Conservation (phyloP, 768 basidiomycete genomes). For the Mycena polygramma region DNA sequence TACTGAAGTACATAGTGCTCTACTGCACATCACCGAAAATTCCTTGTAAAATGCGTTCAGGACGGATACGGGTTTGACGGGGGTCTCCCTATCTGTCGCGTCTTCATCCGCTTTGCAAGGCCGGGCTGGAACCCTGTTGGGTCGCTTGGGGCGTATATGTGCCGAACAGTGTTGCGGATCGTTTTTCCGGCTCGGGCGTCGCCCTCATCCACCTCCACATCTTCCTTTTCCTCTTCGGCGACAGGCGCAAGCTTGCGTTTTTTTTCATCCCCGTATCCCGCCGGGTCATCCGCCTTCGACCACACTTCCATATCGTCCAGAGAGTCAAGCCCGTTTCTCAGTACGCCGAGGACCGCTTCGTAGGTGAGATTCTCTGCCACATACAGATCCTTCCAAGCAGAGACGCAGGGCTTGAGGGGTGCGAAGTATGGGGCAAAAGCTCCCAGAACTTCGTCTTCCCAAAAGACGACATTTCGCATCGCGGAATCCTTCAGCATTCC, state of each 20-base stretch:
- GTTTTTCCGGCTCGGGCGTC: neutral
- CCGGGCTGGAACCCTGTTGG: no score
- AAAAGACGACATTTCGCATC: no score
- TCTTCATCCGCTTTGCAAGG: no score
- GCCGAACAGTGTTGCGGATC: neutral
- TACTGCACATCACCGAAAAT: no score
- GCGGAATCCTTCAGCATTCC: no score
- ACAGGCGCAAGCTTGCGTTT: conserved; percentile 14
- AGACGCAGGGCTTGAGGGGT: conserved; percentile 12
- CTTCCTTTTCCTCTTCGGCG: no score
- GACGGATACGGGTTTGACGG: no score
- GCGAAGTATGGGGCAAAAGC: conserved; percentile 23
- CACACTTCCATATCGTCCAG: conserved; percentile 9
- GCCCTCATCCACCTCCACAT: neutral
- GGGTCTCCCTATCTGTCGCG: no score
- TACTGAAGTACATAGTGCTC: no score
- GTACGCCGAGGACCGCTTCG: neutral
- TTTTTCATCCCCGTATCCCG: conserved; percentile 11
- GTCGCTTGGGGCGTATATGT: neutral
- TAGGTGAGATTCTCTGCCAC: neutral
- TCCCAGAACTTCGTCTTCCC: neutral
- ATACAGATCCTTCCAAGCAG: conserved; percentile 14
- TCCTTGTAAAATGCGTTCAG: no score
- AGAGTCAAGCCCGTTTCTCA: neutral
- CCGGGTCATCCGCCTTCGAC: conserved; percentile 16